Conservation (phyloP, 441 rosid species). For the Aleurites moluccanus region DNA sequence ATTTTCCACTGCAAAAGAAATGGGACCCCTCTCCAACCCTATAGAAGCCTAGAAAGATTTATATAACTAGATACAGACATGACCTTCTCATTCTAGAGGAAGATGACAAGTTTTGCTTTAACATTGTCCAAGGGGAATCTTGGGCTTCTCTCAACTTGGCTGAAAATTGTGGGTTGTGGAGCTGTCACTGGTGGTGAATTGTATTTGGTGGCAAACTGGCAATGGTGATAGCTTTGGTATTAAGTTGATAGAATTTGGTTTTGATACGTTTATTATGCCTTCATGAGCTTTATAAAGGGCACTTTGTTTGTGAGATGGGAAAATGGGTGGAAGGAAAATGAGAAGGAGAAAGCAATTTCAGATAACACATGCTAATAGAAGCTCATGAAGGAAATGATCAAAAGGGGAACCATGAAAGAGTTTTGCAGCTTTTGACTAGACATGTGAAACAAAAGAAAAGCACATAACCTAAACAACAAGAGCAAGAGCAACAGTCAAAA, state of each 20-base stretch:
- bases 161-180: not conserved
- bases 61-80: not conserved
- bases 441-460: not conserved
- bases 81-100: slow-evolving; percentile 6
- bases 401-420: not conserved
- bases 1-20: slow-evolving; percentile 5
- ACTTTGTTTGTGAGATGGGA: not conserved
- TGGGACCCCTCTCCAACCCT: not conserved
- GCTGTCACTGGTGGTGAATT: not conserved
- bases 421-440: slow-evolving; percentile 16
- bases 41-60: not conserved
- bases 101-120: not conserved
- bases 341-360: too few species aligned
- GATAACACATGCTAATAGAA: too few species aligned
- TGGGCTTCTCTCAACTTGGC: not conserved
- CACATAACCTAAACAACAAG: too few species aligned
- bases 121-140: not conserved
- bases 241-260: not conserved
- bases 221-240: not conserved
- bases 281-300: not conserved
- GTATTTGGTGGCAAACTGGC: not conserved
- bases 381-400: not conserved
- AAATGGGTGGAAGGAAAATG: not conserved
- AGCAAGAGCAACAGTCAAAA: not conserved
- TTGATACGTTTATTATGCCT: not conserved